Conservation (phyloP, 192 early-diverging fungal species). For the Dispira simplex region DNA sequence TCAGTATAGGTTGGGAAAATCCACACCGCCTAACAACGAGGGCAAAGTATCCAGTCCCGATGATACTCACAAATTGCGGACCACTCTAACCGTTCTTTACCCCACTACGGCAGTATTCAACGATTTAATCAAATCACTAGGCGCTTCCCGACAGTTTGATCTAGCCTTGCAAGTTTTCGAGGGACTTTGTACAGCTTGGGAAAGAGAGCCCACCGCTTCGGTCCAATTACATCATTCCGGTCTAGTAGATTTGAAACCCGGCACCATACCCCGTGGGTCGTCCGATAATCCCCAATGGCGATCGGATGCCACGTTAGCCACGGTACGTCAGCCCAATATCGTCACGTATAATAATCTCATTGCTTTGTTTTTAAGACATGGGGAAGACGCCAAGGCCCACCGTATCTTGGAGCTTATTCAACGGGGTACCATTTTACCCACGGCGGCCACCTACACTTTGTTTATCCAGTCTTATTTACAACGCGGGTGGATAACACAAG, state of each 20-base stretch:
- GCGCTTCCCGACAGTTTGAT: not conserved
- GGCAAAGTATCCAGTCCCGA: not conserved
- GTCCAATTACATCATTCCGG: not conserved
- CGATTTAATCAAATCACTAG: not conserved
- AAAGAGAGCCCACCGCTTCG: not conserved
- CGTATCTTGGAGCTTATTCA: not conserved
- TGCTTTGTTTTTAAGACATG: not conserved
- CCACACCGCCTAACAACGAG: not conserved
- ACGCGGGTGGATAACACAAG: not conserved
- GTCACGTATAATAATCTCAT: conserved; percentile 11
- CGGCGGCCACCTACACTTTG: not conserved
- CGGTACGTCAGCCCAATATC: conserved; percentile 10
- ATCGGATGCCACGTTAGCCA: not conserved
- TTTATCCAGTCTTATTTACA: not conserved
- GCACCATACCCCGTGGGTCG: not conserved
- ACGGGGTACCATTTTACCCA: not conserved
- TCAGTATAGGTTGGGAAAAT: not conserved
- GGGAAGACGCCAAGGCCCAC: not conserved
- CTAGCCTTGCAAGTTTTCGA: conserved; percentile 3
- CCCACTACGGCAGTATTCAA: conserved; percentile 8
- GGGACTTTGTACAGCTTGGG: not conserved
- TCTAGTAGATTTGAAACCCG: not conserved
- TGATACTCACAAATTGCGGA: not conserved
- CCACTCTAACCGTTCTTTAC: not conserved
- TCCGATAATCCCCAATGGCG: not conserved